Conservation (phyloP, 1,284 basidiomycete species). For the Papiliotrema fonsecae region DNA sequence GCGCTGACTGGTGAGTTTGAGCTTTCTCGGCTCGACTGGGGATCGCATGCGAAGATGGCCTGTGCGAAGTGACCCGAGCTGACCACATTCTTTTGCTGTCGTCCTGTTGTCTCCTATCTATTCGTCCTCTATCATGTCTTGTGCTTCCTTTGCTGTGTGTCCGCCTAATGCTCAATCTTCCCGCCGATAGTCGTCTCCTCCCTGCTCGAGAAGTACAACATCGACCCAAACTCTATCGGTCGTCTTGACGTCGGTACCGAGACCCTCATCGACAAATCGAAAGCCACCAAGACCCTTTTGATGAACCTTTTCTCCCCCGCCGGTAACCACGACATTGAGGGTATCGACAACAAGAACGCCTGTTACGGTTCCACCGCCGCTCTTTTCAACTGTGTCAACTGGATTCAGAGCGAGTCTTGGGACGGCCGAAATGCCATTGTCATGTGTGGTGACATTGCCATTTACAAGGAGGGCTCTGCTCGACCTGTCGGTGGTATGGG, state of each 20-base stretch:
- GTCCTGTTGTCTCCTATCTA: too few species aligned
- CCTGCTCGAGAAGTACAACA: slow-evolving; percentile 88
- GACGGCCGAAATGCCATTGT: slow-evolving; percentile 97
- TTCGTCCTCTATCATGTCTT: too few species aligned
- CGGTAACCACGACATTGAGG: slow-evolving; percentile 96
- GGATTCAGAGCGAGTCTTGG: slow-evolving; percentile 96
- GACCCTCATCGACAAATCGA: slow-evolving; percentile 99
- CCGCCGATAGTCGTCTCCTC: slow-evolving; percentile 82
- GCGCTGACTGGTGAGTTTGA: slow-evolving; percentile 73
- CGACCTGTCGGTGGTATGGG: slow-evolving; percentile 96
- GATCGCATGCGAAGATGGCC: background rate
- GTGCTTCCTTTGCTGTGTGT: too few species aligned
- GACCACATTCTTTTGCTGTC: too few species aligned
- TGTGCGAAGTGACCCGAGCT: too few species aligned
- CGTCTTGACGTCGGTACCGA: slow-evolving; percentile 98
- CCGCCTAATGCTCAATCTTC: too few species aligned
- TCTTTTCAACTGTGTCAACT: slow-evolving; percentile 95
- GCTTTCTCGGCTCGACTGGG: background rate
- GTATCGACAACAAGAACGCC: slow-evolving; percentile 98
- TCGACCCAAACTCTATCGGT: slow-evolving; percentile 93
- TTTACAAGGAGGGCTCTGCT: slow-evolving; percentile 94
- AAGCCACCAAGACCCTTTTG: slow-evolving; percentile 96
- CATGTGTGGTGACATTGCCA: slow-evolving; percentile 94
- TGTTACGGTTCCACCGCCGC: slow-evolving; percentile 99
- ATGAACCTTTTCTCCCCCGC: slow-evolving; percentile 94